Base-by-base conservation (phyloP, 106 monocot genomes). In the Apostasia shenzhenica region DNA sequence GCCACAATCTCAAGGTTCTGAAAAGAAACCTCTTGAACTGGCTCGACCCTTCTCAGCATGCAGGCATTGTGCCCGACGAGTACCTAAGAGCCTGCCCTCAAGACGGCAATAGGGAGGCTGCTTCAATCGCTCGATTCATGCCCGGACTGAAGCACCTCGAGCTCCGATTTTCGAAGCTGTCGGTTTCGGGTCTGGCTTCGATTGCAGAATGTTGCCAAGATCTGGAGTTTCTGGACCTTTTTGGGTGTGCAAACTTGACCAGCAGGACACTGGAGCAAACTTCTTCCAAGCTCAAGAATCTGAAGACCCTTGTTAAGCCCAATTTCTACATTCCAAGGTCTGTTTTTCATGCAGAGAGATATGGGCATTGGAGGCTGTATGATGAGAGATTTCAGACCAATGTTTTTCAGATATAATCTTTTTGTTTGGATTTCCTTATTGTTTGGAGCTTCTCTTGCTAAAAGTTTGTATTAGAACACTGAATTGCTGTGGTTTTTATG, bases 311-410 rank as follows among this genome's bases (percentile, higher is more conserved):
- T 3, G 46, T 67, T 55, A 92, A 66, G 69, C 92, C 92, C 12
- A 97, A 97, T 68, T 89, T 97, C 74, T 97, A 92, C 62, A 97
- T 97, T 45, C 95, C 95, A 0, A 78, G 89, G 46, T 92, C 95
- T 0, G 80, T 89, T 14, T 89, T 81, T 69, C 91, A 92, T 45
- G 71, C 86, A 1, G 92, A 92, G 60, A 89, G 92, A 51, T 97
- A 92, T 63, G 89, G 89, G 45, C 95, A 97, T 41, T 92, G 95
- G 95, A 78, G 88, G 54, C 72, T 97, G 59, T 97, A 97, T 49
- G 95, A 97, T 68, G 92, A 97, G 66, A 86, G 89, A 61, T 97
- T 97, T 66, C 95, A 97, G 88, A 97, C 95, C 41, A 92, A 92
- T 81, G 86, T 89, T 12, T 97, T 97, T 68, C 88, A 87, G 76